Evolutionary conservation across 768 basidiomycete species (phyloP), one percentile per base, ranked within the genome.

Genomic region (Ramaria sp.): DNA sequence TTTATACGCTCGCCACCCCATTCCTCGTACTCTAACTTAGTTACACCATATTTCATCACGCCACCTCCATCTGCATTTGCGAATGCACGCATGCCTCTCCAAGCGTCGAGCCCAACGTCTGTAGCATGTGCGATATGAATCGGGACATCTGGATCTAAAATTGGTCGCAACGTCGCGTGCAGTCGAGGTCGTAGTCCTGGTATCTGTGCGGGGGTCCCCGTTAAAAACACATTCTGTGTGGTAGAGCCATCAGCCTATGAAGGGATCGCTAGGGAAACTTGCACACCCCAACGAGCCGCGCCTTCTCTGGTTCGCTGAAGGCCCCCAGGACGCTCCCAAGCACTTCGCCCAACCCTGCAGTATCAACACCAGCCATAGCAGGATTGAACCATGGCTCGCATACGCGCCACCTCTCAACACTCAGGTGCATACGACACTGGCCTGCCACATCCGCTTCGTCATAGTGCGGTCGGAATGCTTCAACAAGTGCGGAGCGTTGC

Each of bases 331-430:
- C 78, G 65, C 82, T 88, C 63, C 90, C 91, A 17, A 93, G 71
- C 2, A 97, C 82, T 69, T 99, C 96, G n/a, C 86, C 88, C 9
- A 99, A 70, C 0, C 96, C 96, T 0, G 96, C 95, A 12, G 86
- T 90, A 68, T 98, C 96, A 17, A 95, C 76, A 1, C 96, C 95
- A 1, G 91, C 94, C 81, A 96, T 93, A n/a, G 74, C 75, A 0
- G 95, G 95, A 27, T 88, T 84, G 72, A 95, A 96, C 76, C 86
- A 92, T 0, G 91, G 81, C 71, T 98, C 96, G 61, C 88, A 89
- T 7, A 88, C 91, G 38, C 94, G 77, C 78, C 88, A 91, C 41
- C 92, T 76, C 72, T 98, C 95, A 11, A 88, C 81, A 64, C 86
- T 95, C 45, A 98, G 74, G 65, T 96, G 92, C 54, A 98, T 81